Evolutionary conservation across 192 early-diverging fungal genomes (phyloP).

Genomic region (Rhizoclosmatium sp.): DNA sequence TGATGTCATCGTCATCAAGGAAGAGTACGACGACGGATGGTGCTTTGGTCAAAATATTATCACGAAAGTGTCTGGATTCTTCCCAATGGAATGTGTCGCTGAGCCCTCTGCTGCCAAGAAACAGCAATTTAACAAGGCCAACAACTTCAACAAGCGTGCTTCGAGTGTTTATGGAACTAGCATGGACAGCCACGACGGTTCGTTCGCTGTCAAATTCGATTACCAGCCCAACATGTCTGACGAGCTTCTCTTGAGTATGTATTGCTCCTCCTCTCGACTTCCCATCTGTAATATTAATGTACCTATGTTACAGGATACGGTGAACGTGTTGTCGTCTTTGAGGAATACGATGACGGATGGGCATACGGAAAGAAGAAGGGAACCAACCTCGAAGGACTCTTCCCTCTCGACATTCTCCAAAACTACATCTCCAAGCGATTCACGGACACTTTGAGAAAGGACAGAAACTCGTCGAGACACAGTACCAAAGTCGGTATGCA

Average conservation of each 20-base stretch:
- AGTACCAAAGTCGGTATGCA: not conserved
- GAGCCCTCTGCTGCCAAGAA: not conserved
- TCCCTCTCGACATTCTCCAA: constrained; percentile 18
- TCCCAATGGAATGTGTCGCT: constrained; percentile 1
- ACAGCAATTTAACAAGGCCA: not conserved
- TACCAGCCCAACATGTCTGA: constrained; percentile 28
- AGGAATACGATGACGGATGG: constrained; percentile 46
- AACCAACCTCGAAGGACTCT: constrained; percentile 22
- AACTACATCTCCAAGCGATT: constrained; percentile 7
- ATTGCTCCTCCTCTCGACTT: too few species aligned
- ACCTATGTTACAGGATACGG: not conserved
- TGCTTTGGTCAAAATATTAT: constrained; percentile 14
- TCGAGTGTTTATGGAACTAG: constrained; percentile 24
- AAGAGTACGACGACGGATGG: constrained; percentile 24
- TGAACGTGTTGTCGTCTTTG: constrained; percentile 25
- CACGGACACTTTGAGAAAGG: not conserved
- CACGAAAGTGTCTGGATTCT: not conserved
- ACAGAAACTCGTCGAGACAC: not conserved
- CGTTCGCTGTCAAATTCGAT: constrained; percentile 12
- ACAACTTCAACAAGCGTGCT: constrained; percentile 27
- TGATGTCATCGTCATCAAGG: constrained; percentile 13
- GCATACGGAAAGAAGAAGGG: constrained; percentile 33
- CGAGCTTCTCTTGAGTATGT: not conserved
- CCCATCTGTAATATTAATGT: too few species aligned
- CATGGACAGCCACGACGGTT: not conserved